Conservation (phyloP, 352 stramenopile species). For the Phytophthora rubi region DNA sequence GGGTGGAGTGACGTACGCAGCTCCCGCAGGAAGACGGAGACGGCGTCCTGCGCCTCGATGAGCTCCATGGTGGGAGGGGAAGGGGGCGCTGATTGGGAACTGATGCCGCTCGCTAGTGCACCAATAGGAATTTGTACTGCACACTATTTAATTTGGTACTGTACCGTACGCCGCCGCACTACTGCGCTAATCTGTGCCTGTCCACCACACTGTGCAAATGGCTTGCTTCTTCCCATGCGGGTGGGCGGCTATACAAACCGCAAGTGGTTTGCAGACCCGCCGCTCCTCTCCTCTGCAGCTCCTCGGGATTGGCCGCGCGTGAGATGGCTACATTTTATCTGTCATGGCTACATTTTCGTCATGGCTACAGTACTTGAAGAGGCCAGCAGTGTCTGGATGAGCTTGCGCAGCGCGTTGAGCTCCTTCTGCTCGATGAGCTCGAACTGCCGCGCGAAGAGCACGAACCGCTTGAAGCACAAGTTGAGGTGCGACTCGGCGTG, state of each 20-base stretch:
- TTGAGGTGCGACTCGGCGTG: constrained; percentile 95
- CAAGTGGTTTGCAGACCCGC: constrained; percentile 25
- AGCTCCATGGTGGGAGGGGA: constrained; percentile 33
- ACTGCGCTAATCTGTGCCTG: constrained; percentile 9
- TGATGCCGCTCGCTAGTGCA: constrained; percentile 12
- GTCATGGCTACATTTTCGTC: constrained; percentile 33
- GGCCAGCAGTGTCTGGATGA: constrained; percentile 74
- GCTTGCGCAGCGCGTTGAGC: constrained; percentile 93
- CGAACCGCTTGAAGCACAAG: constrained; percentile 98
- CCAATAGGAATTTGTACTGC: too few species aligned
- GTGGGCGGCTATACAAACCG: constrained; percentile 22
- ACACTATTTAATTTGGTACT: too few species aligned
- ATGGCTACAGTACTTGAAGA: neutral
- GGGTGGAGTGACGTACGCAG: constrained; percentile 39
- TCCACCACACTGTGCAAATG: constrained; percentile 31
- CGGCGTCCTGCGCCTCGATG: constrained; percentile 33
- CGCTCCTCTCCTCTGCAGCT: constrained; percentile 17
- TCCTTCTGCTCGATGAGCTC: constrained; percentile 94
- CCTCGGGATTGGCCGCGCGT: constrained; percentile 35
- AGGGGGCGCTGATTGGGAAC: constrained; percentile 17
- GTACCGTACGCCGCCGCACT: too few species aligned
- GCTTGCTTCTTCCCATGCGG: constrained; percentile 16
- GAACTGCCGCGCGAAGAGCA: constrained; percentile 96
- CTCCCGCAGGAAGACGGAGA: constrained; percentile 53
- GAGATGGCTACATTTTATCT: constrained; percentile 41